Percentiles rank a stretch among this genome's conserved stretches.
phyloP scores from a whole-genome alignment of 805 yeast species.

The Zygosaccharomyces siamensis region DNA sequence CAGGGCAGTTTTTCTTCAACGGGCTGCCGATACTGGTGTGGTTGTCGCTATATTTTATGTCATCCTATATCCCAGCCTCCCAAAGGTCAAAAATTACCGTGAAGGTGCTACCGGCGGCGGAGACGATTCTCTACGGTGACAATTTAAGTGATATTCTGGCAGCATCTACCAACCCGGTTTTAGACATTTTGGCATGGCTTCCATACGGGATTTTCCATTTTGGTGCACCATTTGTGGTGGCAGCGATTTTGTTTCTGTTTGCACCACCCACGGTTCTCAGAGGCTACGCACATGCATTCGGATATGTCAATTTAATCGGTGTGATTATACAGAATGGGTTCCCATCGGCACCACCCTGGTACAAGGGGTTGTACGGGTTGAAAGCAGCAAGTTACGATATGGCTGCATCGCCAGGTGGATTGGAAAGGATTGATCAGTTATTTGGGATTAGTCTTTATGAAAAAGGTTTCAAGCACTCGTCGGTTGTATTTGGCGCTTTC shows the following conservation, averaged over 20 bases:
- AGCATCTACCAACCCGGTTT: slow-evolving; percentile 53
- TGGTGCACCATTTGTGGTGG: slow-evolving; percentile 83
- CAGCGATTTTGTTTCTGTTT: slow-evolving; percentile 71
- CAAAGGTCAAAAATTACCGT: slow-evolving; percentile 89
- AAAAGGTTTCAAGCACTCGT: slow-evolving; percentile 75
- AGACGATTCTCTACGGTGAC: slow-evolving; percentile 88
- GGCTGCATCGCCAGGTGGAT: slow-evolving; percentile 95
- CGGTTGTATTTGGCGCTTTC: slow-evolving; percentile 89
- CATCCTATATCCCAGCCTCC: slow-evolving; percentile 63
- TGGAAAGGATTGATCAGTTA: slow-evolving; percentile 76
- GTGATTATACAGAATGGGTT: slow-evolving; percentile 75
- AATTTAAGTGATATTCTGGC: slow-evolving; percentile 81
- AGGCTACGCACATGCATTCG: slow-evolving; percentile 87
- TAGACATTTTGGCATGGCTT: slow-evolving; percentile 89
- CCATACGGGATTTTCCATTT: slow-evolving; percentile 93
- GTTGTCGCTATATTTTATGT: slow-evolving; percentile 76
- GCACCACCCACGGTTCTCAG: slow-evolving; percentile 87
- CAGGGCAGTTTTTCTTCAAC: slow-evolving; percentile 77
- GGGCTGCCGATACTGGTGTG: slow-evolving; percentile 83
- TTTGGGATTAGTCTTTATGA: slow-evolving; percentile 82
- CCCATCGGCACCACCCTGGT: slow-evolving; percentile 99
- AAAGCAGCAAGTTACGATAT: slow-evolving; percentile 86
- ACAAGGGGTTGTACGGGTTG: slow-evolving; percentile 75
- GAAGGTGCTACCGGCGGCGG: slow-evolving; percentile 83
- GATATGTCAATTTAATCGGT: slow-evolving; percentile 86